Conservation (phyloP, 2,329 filamentous ascomycete species). For the Ophiognomonia clavigignenti-juglandacearum region DNA sequence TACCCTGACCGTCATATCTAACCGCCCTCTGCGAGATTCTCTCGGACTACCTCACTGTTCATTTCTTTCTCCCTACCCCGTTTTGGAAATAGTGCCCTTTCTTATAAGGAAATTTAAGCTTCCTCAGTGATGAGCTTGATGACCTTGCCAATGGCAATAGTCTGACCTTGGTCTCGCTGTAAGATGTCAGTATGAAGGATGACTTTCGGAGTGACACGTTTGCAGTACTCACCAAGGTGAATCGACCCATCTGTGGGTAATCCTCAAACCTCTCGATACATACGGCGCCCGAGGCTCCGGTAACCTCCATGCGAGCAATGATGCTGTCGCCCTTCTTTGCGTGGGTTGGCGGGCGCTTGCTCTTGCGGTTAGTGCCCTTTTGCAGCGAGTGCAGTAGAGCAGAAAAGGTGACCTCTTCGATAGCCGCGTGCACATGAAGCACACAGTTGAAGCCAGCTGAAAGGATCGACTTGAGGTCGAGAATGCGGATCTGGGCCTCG, state of each 20-base stretch:
- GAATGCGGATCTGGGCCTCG: constrained; percentile 92
- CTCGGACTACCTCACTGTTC: too few relatives aligned
- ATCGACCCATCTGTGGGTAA: constrained; percentile 88
- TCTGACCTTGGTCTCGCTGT: constrained; percentile 69
- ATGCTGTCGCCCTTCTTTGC: constrained; percentile 78
- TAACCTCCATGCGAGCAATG: constrained; percentile 87
- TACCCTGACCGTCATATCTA: too few relatives aligned
- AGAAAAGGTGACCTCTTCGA: constrained; percentile 93
- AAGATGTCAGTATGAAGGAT: constrained; percentile 17
- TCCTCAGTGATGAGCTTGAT: constrained; percentile 68
- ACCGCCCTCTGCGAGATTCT: too few relatives aligned
- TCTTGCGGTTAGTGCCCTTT: constrained; percentile 89
- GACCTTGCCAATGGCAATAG: constrained; percentile 98
- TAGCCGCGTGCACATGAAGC: constrained; percentile 92
- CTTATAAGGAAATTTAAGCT: constrained; percentile 13
- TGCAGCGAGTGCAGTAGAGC: constrained; percentile 89
- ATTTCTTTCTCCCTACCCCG: too few relatives aligned
- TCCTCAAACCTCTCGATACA: constrained; percentile 95
- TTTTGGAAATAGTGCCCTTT: background rate
- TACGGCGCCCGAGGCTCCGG: constrained; percentile 76
- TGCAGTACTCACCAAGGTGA: constrained; percentile 66
- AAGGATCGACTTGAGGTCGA: constrained; percentile 92
- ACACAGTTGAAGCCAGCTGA: constrained; percentile 97
- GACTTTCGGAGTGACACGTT: constrained; percentile 18
- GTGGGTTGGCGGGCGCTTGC: constrained; percentile 88